Base-by-base conservation (phyloP, 225 moss, liverwort and hornwort species). In the Physcomitrellopsis africana region DNA sequence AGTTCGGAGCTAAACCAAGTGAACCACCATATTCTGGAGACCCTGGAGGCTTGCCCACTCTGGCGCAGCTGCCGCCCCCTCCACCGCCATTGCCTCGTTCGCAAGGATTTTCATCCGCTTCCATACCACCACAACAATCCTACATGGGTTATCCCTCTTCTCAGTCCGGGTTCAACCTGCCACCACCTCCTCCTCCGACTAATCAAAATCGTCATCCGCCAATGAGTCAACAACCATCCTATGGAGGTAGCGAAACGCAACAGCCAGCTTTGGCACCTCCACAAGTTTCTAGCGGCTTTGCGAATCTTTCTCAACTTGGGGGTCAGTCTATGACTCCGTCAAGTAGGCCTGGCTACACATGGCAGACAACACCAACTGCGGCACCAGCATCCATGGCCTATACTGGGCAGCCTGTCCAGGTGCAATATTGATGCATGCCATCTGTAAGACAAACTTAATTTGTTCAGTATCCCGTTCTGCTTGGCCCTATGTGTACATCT, bases 331-430 rank as follows among this genome's bases (percentile, higher is more conserved):
- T 81, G 69, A 65, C 75, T 78, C 74, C 75, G 22, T 70, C 74
- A 14, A 67, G 78, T 55, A 63, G 81, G 75, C 71, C 81, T 65
- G 79, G 76, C 45, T 81, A 63, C 29, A 63, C 79, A 5, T 85
- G 85, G 85, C 72, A 78, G 43, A 64, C 82, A 52, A 72, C 74
- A 65, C 70, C 64, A 60, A 74, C 78, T 4, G 67, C 79, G 54
- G 71, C 76, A 67, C 83, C 72, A 60, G 62, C 76, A 65, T 75
- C 67, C 57, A 76, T 81, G 65, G 57, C 85, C 41, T 85, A 78
- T 68, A 67, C 79, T 26, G 74, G 63, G 67, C 78, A 62, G 57
- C 74, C 84, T 69, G 74, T 81, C 71, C 85, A 85, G 85, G 85
- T 83, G 76, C 61, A 74, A 67, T 81, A 41, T 56, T 20, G 26